These are phyloP conservation scores for Fusarium albidum DNA, from an alignment of 2,329 filamentous ascomycete species.

Conservation along the genomic window DNA sequence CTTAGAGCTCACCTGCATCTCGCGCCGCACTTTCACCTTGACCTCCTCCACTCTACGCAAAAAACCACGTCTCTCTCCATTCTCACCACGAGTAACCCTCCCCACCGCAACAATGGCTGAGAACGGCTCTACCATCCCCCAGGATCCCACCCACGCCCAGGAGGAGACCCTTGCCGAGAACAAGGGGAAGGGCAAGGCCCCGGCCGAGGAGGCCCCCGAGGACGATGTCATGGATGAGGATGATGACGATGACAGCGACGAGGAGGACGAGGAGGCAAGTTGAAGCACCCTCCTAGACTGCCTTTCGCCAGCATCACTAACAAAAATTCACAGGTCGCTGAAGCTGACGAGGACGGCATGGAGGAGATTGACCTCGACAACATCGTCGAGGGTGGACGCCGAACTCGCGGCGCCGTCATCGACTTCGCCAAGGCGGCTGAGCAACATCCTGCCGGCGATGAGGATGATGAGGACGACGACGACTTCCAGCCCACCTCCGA, in stretches of 20 bases:
- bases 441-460: conserved; percentile 77
- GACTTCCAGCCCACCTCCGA: conserved; percentile 71
- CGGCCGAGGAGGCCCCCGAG: conserved; percentile 58
- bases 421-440: conserved; percentile 92
- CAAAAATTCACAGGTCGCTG: conserved; percentile 37
- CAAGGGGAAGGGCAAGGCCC: conserved; percentile 91
- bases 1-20: conserved; percentile 40
- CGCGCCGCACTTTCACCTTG: conserved; percentile 36
- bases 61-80: conserved; percentile 9
- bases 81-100: not conserved
- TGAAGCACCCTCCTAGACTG: not conserved
- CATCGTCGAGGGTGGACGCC: conserved; percentile 80
- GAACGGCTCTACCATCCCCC: conserved; percentile 58
- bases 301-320: conserved; percentile 34
- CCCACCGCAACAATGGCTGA: conserved; percentile 53
- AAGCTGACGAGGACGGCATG: conserved; percentile 75
- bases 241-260: conserved; percentile 62
- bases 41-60: conserved; percentile 22
- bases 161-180: conserved; percentile 56
- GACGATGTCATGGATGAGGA: conserved; percentile 78
- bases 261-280: conserved; percentile 45
- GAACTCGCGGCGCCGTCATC: conserved; percentile 91
- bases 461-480: conserved; percentile 83
- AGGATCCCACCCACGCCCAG: conserved; percentile 50
- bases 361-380: conserved; percentile 92